Percentiles rank a stretch among this genome's conserved stretches.
Conservation (phyloP, 257 asterid genomes). For the Scutellaria barbata region DNA sequence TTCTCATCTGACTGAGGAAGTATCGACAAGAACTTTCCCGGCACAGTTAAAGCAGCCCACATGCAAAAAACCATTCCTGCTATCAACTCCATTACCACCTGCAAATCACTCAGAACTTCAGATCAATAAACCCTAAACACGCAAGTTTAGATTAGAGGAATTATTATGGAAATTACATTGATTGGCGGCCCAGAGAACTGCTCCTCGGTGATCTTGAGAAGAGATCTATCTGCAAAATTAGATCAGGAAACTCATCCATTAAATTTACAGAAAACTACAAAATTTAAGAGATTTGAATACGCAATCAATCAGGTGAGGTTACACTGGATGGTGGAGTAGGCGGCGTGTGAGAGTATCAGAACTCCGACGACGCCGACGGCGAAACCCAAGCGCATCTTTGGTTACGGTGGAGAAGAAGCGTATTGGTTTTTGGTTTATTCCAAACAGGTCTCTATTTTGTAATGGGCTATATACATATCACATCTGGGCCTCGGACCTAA, state of each 20-base stretch:
- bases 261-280: neutral
- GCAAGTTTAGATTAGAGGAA: neutral
- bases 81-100: slow-evolving; percentile 84
- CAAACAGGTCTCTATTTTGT: slow-evolving; percentile 20
- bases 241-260: neutral
- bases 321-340: slow-evolving; percentile 87
- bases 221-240: slow-evolving; percentile 70
- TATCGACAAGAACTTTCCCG: slow-evolving; percentile 85
- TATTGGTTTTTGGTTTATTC: neutral
- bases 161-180: slow-evolving; percentile 51
- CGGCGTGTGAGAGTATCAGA: slow-evolving; percentile 76
- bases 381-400: slow-evolving; percentile 71
- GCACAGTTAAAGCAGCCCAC: slow-evolving; percentile 90
- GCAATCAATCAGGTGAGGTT: slow-evolving; percentile 30
- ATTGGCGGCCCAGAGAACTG: slow-evolving; percentile 82
- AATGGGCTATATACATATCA: slow-evolving; percentile 11
- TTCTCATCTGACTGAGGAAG: slow-evolving; percentile 93
- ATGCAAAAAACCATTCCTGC: slow-evolving; percentile 64
- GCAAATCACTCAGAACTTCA: slow-evolving; percentile 36
- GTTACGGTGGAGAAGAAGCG: slow-evolving; percentile 27
- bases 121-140: neutral
- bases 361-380: slow-evolving; percentile 78
- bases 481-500: neutral
- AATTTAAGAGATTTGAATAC: slow-evolving; percentile 13
- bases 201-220: slow-evolving; percentile 93